Conservation (phyloP, 2,329 filamentous ascomycete genomes). For the Clathrospora elynae region DNA sequence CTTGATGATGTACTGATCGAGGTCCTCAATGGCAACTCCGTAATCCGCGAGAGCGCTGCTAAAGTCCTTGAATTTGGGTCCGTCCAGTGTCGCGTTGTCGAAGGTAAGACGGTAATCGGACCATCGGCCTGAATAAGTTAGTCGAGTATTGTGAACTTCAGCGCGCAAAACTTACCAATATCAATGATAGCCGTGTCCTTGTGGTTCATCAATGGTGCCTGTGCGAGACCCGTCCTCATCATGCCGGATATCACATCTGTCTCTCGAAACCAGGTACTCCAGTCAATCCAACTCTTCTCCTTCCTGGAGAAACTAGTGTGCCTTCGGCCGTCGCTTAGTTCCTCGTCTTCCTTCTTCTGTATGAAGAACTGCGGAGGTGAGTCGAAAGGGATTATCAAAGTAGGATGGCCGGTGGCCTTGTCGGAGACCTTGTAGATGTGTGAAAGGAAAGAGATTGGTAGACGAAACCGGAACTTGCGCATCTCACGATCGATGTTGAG, state of each 20-base stretch:
- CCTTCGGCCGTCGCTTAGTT: slow-evolving; percentile 8
- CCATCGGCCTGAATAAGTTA: slow-evolving; percentile 59
- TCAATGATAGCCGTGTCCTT: slow-evolving; percentile 62
- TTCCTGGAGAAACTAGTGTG: slow-evolving; percentile 23
- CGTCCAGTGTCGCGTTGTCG: slow-evolving; percentile 35
- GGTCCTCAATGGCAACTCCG: slow-evolving; percentile 65
- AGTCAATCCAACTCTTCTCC: slow-evolving; percentile 58
- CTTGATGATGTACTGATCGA: slow-evolving; percentile 52
- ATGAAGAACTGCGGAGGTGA: slow-evolving; percentile 53
- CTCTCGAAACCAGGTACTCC: slow-evolving; percentile 66
- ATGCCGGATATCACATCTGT: slow-evolving; percentile 63
- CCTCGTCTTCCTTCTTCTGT: slow-evolving; percentile 26
- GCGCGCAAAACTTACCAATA: slow-evolving; percentile 53
- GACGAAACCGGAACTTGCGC: slow-evolving; percentile 49
- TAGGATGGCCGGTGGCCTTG: not conserved
- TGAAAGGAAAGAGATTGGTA: slow-evolving; percentile 54
- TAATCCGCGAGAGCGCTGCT: slow-evolving; percentile 68
- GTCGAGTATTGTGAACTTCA: not conserved
- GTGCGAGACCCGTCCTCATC: slow-evolving; percentile 20
- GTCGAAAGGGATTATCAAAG: slow-evolving; percentile 44
- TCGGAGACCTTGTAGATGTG: slow-evolving; percentile 44
- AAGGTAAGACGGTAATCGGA: slow-evolving; percentile 63
- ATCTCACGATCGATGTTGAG: slow-evolving; percentile 25
- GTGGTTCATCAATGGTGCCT: slow-evolving; percentile 37
- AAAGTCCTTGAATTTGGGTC: slow-evolving; percentile 52